A percentile compares a stretch with the other conserved stretches of the same genome.
phyloP scores from a whole-genome alignment of 768 basidiomycete genomes.

The Paxillus ammoniavirescens region DNA sequence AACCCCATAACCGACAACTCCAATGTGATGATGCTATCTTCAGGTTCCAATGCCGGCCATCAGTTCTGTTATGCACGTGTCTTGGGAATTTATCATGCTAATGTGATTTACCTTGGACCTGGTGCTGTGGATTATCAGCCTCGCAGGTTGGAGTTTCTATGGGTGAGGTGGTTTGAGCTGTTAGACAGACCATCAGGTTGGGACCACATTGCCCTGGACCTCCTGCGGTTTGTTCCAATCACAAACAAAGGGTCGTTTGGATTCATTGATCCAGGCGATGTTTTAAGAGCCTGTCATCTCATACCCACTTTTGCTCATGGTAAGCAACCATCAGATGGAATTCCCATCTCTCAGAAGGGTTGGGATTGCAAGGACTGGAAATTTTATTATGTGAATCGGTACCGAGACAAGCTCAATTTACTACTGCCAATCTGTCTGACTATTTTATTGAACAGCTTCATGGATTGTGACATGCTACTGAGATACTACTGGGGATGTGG shows the following conservation, averaged over 20 bases:
- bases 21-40: too few species aligned
- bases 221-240: slow-evolving; percentile 5
- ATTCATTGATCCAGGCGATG: slow-evolving; percentile 32
- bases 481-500: background rate
- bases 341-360: background rate
- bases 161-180: background rate
- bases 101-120: slow-evolving; percentile 1
- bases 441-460: background rate
- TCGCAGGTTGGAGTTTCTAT: background rate
- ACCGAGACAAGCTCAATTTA: background rate
- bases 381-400: slow-evolving; percentile 26
- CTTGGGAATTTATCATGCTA: slow-evolving; percentile 14
- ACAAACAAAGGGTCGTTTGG: slow-evolving; percentile 23
- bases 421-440: too few species aligned
- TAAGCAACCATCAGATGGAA: background rate
- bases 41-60: background rate
- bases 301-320: slow-evolving; percentile 31
- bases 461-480: background rate
- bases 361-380: slow-evolving; percentile 11
- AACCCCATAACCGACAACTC: too few species aligned
- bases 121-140: background rate
- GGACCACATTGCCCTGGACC: slow-evolving; percentile 1
- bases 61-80: slow-evolving; percentile 15
- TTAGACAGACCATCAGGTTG: background rate
- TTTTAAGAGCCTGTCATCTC: slow-evolving; percentile 30